Base-by-base conservation (phyloP, 129 eudicot genomes). In the Flaveria brownii region DNA sequence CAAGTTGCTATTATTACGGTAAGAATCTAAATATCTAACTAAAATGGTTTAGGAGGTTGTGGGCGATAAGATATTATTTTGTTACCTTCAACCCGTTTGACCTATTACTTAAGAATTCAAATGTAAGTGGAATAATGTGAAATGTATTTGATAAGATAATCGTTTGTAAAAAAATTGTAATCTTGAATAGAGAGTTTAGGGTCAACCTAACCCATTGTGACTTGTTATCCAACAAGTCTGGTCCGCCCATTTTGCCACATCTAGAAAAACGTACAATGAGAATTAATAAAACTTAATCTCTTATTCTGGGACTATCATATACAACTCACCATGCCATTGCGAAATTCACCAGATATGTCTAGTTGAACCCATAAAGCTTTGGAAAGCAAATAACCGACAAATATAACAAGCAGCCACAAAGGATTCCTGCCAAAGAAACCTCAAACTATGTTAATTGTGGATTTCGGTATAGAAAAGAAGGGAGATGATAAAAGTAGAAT, bases 281-380 rank as follows among this genome's bases (percentile, higher is more conserved):
- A 64, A 36, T 33, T n/a, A 8, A 64, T 36, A 64, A 30, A 64
- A 64, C 28, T 52, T 64, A 4, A 15, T 64, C 13, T 33, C 46
- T 30, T 33, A 30, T 65, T 9, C 26, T 14, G 9, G 70, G 70
- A 55, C 17, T 10, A 41, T 47, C 0, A 22, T 26, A 78, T 57
- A 43, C 33, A 62, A 87, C 98, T 91, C 76, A 95, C 99, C 82
- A 87, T 88, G 77, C 99, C 97, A 63, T 91, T 82, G 16, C 89
- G 86, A 76, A 95, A 91, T 89, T 91, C 96, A 74, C 84, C 88
- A 18, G 99, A 36, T 56, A 95, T 83, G 84, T 95, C 97, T 68
- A 95, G 88, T 75, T 95, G 99, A 78, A 95, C 99, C 99, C 99
- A 95, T 71, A 95, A 90, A 77, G 99, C 99, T 89, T 95, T 95